Conservation (phyloP, 305 asterid species). For the Coffea humblotiana region DNA sequence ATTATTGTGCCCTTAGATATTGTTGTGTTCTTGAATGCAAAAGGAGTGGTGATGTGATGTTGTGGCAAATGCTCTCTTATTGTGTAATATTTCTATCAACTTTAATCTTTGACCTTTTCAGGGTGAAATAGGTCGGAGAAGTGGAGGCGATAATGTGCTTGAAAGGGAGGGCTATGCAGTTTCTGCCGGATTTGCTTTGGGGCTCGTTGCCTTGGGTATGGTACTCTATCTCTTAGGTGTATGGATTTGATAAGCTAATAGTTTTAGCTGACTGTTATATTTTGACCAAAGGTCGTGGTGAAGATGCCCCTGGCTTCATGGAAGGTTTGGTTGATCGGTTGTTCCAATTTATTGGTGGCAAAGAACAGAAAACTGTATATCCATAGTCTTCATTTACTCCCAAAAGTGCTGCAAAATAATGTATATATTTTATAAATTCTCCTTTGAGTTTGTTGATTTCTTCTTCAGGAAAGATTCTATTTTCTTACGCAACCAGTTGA, state of each 20-base stretch:
- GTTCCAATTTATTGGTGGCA: slow-evolving; percentile 84
- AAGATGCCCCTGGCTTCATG: slow-evolving; percentile 80
- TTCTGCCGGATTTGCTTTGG: slow-evolving; percentile 94
- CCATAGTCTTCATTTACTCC: slow-evolving; percentile 13
- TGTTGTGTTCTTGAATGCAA: neutral
- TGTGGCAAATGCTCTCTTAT: neutral
- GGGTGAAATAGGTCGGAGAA: slow-evolving; percentile 98
- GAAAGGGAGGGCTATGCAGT: slow-evolving; percentile 99
- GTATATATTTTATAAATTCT: slow-evolving; percentile 25
- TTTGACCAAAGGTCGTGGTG: slow-evolving; percentile 71
- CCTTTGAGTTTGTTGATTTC: slow-evolving; percentile 13
- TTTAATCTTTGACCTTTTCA: slow-evolving; percentile 31
- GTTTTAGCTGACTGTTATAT: slow-evolving; percentile 12
- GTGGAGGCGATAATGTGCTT: slow-evolving; percentile 99
- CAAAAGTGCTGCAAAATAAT: slow-evolving; percentile 12
- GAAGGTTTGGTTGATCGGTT: slow-evolving; percentile 75
- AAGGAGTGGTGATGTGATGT: neutral
- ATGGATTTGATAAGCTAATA: neutral
- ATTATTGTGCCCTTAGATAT: neutral
- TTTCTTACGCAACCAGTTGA: slow-evolving; percentile 48
- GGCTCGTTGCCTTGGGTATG: slow-evolving; percentile 94
- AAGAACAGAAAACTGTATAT: slow-evolving; percentile 63
- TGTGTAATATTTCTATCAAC: slow-evolving; percentile 17
- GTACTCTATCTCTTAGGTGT: slow-evolving; percentile 13
- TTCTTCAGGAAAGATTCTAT: slow-evolving; percentile 59